Evolutionary conservation across 2,329 filamentous ascomycete species (phyloP), one percentile per base, ranked within the genome.

Genomic region (Onygenales sp.): DNA sequence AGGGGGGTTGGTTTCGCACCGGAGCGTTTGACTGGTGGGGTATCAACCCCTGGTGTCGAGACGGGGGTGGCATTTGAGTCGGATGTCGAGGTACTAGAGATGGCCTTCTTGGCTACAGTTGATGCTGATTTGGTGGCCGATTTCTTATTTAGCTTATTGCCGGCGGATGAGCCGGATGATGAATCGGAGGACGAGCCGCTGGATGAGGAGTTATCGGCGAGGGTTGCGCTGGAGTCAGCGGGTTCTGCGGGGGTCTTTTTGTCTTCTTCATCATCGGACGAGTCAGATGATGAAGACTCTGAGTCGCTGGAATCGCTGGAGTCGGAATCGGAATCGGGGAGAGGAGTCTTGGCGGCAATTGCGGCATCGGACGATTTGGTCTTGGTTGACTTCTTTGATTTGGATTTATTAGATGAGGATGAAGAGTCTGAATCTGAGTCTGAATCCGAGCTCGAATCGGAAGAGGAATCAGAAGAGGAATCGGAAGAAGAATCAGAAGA

Each of bases 1-100:
- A 94, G 75, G 87, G 96, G 60, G 80, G 90, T 68, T 79, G 79
- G 67, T 78, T 84, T 58, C 73, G 77, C 71, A 55, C 67, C 76
- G 47, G 62, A 70, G 65, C 72, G 76, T 60, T 65, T 68, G 64
- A 72, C 74, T 52, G 68, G 69, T 54, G 65, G 65, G 10, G 60
- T 47, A 8, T 57, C 14, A 43, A 57, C 62, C n/a, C 66, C 63
- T 50, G 63, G 54, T 56, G 58, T 52, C 42, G 65, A 62, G 27
- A 55, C 66, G 11, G 63, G 74, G 54, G 79, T 78, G 8, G 81
- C 80, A 51, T 73, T 72, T 44, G 82, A 63, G 3, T 80, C 83
- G 9, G 71, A 27, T 3, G 49, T 52, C 7, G 54, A 57, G 27
- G 59, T 57, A 27, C 34, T 49, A 33, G 59, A 57, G 37, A 61